Conservation (phyloP, 108 stramenopile species). For the Asterionellopsis glacialis region DNA sequence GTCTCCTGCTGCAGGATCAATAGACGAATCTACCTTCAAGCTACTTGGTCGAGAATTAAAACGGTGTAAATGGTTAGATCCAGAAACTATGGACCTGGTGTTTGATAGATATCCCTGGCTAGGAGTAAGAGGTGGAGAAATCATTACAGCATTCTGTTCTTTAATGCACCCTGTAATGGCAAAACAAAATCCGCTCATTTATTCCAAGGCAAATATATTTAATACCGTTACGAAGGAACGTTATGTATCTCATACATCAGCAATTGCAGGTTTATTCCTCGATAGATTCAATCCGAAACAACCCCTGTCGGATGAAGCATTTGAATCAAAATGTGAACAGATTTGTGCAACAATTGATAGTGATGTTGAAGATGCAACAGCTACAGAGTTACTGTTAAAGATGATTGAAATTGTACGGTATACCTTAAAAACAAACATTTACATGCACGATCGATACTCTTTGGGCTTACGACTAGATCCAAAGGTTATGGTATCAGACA, state of each 20-base stretch:
- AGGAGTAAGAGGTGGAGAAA: constrained; percentile 77
- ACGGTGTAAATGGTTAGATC: constrained; percentile 90
- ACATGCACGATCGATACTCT: constrained; percentile 92
- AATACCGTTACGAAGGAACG: constrained; percentile 42
- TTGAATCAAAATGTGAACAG: constrained; percentile 40
- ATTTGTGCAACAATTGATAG: constrained; percentile 42
- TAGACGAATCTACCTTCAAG: constrained; percentile 48
- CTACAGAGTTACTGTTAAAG: constrained; percentile 62
- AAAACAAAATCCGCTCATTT: constrained; percentile 75
- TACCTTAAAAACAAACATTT: constrained; percentile 90
- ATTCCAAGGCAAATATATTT: constrained; percentile 84
- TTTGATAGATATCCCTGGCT: constrained; percentile 75
- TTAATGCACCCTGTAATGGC: constrained; percentile 89
- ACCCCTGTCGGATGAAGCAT: constrained; percentile 51
- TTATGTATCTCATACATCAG: constrained; percentile 57
- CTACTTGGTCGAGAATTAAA: constrained; percentile 66
- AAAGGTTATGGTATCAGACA: constrained; percentile 56
- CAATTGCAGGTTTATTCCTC: constrained; percentile 87
- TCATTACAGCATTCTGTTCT: constrained; percentile 85
- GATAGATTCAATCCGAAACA: constrained; percentile 81
- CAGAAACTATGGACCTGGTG: constrained; percentile 80
- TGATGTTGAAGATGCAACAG: constrained; percentile 80
- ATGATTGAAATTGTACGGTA: constrained; percentile 86
- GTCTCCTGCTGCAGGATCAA: constrained; percentile 23
- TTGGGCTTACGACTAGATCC: constrained; percentile 91